Evolutionary conservation across 345 rosid genomes (phyloP).

Genomic region (Leavenworthia alabamica): DNA sequence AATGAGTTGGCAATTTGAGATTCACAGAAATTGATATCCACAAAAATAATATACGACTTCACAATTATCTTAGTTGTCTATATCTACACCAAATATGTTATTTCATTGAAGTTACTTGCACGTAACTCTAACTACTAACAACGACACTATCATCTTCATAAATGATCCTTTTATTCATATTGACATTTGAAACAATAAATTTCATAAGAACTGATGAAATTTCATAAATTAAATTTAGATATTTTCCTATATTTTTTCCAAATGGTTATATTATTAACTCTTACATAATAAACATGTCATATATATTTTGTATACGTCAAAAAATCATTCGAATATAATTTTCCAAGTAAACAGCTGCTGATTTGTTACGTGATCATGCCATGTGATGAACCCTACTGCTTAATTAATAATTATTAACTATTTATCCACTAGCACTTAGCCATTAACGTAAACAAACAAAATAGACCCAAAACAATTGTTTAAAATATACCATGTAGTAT

Average conservation of each 20-base stretch:
- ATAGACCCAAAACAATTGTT: not conserved
- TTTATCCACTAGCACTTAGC: constrained; percentile 9
- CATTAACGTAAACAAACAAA: constrained; percentile 18
- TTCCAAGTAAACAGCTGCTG: not conserved
- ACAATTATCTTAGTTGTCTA: constrained; percentile 21
- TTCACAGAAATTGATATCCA: constrained; percentile 22
- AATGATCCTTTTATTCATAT: not conserved
- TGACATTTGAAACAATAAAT: not conserved
- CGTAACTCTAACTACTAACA: constrained; percentile 21
- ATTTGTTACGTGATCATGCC: not conserved
- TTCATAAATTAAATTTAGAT: too few relatives aligned
- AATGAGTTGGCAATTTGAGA: constrained; percentile 3
- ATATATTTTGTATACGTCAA: too few relatives aligned
- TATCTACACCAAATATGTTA: not conserved
- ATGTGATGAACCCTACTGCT: not conserved
- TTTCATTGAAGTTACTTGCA: constrained; percentile 26
- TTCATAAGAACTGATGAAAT: not conserved
- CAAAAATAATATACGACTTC: constrained; percentile 12
- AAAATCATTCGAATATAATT: not conserved
- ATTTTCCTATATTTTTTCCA: too few relatives aligned
- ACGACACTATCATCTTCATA: constrained; percentile 3
- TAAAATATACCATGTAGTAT: not conserved
- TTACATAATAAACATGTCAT: too few relatives aligned
- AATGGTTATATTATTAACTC: too few relatives aligned
- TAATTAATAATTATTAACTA: not conserved